phyloP scores from a whole-genome alignment of 805 yeast species.

The Phaffomyces thermotolerans region DNA sequence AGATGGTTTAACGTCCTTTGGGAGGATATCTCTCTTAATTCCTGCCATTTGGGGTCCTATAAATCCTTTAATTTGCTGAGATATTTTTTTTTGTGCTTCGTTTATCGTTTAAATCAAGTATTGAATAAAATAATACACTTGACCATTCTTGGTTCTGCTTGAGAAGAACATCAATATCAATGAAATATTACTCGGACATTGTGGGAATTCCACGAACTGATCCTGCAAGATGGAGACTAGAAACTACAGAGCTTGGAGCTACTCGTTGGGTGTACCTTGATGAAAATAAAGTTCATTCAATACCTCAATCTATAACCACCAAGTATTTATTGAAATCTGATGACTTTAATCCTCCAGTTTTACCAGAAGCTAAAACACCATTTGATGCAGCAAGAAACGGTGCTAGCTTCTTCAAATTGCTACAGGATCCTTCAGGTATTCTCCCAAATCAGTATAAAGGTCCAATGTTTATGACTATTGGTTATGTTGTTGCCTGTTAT shows the following conservation, averaged over 20 bases:
- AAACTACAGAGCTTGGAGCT: slow-evolving; percentile 63
- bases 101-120: neutral
- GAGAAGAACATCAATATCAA: neutral
- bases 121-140: neutral
- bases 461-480: slow-evolving; percentile 95
- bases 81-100: neutral
- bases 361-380: slow-evolving; percentile 34
- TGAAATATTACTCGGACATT: slow-evolving; percentile 54
- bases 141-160: neutral
- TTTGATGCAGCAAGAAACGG: slow-evolving; percentile 64
- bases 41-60: neutral
- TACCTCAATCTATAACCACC: slow-evolving; percentile 48
- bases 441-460: slow-evolving; percentile 94
- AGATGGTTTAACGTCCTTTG: slow-evolving; percentile 56
- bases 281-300: slow-evolving; percentile 30
- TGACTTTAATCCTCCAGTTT: slow-evolving; percentile 31
- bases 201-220: slow-evolving; percentile 67
- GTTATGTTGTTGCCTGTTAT: slow-evolving; percentile 71
- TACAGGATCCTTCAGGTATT: slow-evolving; percentile 82
- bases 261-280: slow-evolving; percentile 71
- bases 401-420: slow-evolving; percentile 53
- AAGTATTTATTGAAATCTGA: slow-evolving; percentile 46
- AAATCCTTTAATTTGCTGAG: neutral
- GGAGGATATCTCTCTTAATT: slow-evolving; percentile 39
- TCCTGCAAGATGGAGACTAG: slow-evolving; percentile 63